phyloP scores from a whole-genome alignment of 305 asterid species.

The Striga hermonthica region DNA sequence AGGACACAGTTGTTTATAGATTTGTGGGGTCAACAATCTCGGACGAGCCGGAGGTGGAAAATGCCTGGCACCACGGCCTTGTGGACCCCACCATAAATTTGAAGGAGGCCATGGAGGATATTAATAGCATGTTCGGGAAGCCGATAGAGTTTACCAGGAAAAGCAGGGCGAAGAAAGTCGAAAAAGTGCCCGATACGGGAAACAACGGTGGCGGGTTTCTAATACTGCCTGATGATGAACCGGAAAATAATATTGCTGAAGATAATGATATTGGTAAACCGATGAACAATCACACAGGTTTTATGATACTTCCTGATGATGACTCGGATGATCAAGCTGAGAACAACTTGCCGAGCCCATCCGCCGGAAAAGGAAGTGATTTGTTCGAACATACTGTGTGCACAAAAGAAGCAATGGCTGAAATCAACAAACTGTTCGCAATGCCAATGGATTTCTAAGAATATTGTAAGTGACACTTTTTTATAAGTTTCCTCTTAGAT shows the following conservation, averaged over 20 bases:
- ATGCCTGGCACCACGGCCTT: slow-evolving; percentile 92
- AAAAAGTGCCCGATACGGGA: slow-evolving; percentile 37
- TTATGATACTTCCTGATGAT: slow-evolving; percentile 71
- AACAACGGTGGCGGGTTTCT: slow-evolving; percentile 41
- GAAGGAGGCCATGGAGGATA: slow-evolving; percentile 96
- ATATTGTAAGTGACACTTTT: slow-evolving; percentile 35
- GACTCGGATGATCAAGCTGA: slow-evolving; percentile 42
- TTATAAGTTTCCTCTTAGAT: neutral
- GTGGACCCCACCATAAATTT: slow-evolving; percentile 82
- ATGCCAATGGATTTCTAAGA: slow-evolving; percentile 84
- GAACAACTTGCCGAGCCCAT: slow-evolving; percentile 41
- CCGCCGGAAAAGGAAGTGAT: slow-evolving; percentile 44
- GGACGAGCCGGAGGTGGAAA: slow-evolving; percentile 69
- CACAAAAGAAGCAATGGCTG: slow-evolving; percentile 86
- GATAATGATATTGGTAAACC: neutral
- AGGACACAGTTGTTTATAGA: slow-evolving; percentile 70
- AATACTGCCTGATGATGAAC: slow-evolving; percentile 57
- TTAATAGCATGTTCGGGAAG: slow-evolving; percentile 85
- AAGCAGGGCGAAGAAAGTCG: slow-evolving; percentile 57
- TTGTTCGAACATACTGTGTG: slow-evolving; percentile 73
- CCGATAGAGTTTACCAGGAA: slow-evolving; percentile 78
- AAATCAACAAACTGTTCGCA: slow-evolving; percentile 79
- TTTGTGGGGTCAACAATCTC: slow-evolving; percentile 89
- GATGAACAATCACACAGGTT: slow-evolving; percentile 39
- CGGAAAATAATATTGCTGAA: slow-evolving; percentile 17